Percentiles rank a stretch among this genome's conserved stretches.
phyloP scores from a whole-genome alignment of 345 rosid genomes.

The Hirschfeldia incana region DNA sequence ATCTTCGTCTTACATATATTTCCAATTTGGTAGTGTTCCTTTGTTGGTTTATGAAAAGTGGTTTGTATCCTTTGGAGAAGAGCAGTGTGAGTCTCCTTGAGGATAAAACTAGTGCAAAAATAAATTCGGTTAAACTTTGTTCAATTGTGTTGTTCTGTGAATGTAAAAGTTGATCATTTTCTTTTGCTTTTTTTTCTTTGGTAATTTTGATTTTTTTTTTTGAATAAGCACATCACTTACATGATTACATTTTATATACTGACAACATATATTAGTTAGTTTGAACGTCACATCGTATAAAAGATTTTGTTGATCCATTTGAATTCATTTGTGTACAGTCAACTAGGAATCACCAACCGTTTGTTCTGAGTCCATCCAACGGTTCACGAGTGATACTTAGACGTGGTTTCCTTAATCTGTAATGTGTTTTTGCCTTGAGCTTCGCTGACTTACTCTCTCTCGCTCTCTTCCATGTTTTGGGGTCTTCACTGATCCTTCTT shows the following conservation, averaged over 20 bases:
- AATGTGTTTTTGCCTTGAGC: neutral
- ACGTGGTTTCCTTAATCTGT: neutral
- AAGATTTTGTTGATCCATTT: neutral
- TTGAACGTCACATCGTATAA: neutral
- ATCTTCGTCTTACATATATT: neutral
- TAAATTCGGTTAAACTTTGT: constrained; percentile 2
- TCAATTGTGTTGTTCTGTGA: neutral
- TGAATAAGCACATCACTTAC: neutral
- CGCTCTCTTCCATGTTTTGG: neutral
- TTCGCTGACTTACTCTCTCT: too few relatives aligned
- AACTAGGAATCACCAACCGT: neutral
- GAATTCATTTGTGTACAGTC: neutral
- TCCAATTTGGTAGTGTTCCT: constrained; percentile 3
- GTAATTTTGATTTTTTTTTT: neutral
- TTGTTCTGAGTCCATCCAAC: neutral
- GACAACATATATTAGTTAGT: neutral
- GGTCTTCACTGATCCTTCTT: neutral
- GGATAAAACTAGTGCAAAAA: constrained; percentile 12
- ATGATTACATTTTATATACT: neutral
- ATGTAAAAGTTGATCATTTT: neutral
- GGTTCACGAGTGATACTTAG: neutral
- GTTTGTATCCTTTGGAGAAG: constrained; percentile 16
- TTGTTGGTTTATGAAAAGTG: neutral
- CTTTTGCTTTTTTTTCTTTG: neutral
- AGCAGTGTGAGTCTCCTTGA: neutral